Evolutionary conservation across 202 grass and related monocot genomes (phyloP), one percentile per base, ranked within the genome.

Genomic region (Zoysia matrella): DNA sequence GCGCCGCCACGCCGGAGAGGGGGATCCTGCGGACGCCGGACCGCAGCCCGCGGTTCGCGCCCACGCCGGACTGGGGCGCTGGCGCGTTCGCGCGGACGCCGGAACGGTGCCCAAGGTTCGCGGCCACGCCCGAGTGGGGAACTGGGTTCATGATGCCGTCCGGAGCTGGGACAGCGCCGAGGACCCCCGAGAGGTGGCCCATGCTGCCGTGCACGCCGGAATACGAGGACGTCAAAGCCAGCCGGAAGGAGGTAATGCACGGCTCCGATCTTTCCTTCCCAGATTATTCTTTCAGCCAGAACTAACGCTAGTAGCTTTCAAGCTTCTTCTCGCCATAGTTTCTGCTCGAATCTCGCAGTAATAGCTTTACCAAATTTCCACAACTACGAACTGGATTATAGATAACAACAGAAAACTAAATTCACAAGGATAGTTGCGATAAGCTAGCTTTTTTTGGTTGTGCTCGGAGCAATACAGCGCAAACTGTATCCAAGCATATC

Each of bases 131-230:
- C 3, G 78, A 94, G 73, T 90, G 84, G 80, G 84, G 70, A 0
- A 69, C 80, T 1, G 83, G 85, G 40, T 90, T 90, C 75, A 82
- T 88, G 81, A 83, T 95, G 87, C 78, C 66, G 8, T 12, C 81
- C n/a, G 72, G 71, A 6, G 57, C 73, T 5, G 79, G 9, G 61
- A 48, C 54, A 36, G 71, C 71, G 10, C 51, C 77, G 1, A 92
- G 51, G 86, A 89, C 89, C 48, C 77, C 92, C 43, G 89, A 94
- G 71, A 79, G 86, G 77, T 94, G 86, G 92, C 63, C 89, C 4
- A 36, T 84, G 50, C 16, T 91, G 71, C 58, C 85, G 2, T 72
- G 80, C 74, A 87, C 71, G 42, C 91, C 88, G 41, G 86, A 80
- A 54, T 77, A 85, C 16, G 75, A 72, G 1, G 85, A 77, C 60